Evolutionary conservation across 140 eudicot species (phyloP), one percentile per base, ranked within the genome.

Genomic region (Ambrosia hybrid): DNA sequence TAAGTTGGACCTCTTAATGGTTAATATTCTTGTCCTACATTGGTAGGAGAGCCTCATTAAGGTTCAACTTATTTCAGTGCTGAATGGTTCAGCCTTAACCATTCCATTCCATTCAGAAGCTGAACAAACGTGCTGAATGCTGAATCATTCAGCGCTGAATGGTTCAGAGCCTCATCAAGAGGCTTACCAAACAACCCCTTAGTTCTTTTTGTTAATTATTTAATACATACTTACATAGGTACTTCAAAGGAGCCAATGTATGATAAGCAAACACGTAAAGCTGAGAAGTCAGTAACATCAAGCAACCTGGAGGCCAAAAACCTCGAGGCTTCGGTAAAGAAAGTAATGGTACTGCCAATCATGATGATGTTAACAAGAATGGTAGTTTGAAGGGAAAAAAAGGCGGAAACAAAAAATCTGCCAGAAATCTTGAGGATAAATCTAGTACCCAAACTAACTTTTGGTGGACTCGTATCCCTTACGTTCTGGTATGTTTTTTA

Each of bases 391-490:
- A 71, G 63, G 75, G 75, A 74, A 80, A 61, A 63, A 76, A 63
- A 61, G 76, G 53, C 43, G 83, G 86, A 43, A 68, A 12, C 38
- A 51, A 39, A 51, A 79, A 61, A 73, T 38, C 77, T n/a, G 49
- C 66, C 65, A 64, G 67, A 65, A 46, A 9, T 16, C 13, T 14
- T 48, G 63, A 53, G 39, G 73, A 67, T 70, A 73, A 73, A 57
- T 63, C 76, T 56, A 67, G 34, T 46, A 63, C 49, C 72, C 80
- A 73, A 33, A 70, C 72, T 14, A 73, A 76, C 46, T 65, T 56
- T 41, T 92, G 97, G 98, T 87, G 98, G 97, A 78, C 78, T 73
- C 83, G 77, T 65, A 93, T 93, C 63, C 94, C 91, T 41, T 87
- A 82, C 39, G 96, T 88, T 81, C 78, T 85, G 65, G 92, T 91